A percentile compares a stretch with the other conserved stretches of the same genome.
phyloP scores from a whole-genome alignment of 2,329 filamentous ascomycete genomes.

The Penicillium sp. region DNA sequence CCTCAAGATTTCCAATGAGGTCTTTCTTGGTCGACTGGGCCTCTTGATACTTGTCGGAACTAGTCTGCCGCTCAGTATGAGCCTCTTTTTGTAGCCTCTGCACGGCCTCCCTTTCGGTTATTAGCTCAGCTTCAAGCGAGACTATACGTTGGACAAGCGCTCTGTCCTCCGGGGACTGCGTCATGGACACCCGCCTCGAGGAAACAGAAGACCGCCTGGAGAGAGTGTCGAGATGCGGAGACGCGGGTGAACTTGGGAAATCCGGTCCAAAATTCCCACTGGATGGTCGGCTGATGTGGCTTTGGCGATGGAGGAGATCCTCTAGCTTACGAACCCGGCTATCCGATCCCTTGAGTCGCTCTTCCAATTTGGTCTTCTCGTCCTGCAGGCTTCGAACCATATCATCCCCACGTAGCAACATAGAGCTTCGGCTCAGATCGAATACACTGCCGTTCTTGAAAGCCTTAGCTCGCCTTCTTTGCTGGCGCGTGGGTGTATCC shows the following conservation, averaged over 20 bases:
- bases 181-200: constrained; percentile 62
- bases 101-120: constrained; percentile 68
- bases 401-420: constrained; percentile 85
- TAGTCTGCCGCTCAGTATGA: constrained; percentile 57
- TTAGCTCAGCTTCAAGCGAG: constrained; percentile 75
- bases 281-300: constrained; percentile 55
- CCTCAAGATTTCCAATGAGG: constrained; percentile 91
- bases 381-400: constrained; percentile 74
- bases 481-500: constrained; percentile 78
- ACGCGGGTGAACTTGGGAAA: constrained; percentile 43
- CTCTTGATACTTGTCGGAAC: constrained; percentile 73
- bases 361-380: constrained; percentile 75
- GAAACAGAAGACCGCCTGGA: constrained; percentile 63
- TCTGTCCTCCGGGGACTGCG: constrained; percentile 61
- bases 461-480: constrained; percentile 81
- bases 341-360: constrained; percentile 76
- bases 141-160: constrained; percentile 62
- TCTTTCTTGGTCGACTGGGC: constrained; percentile 91
- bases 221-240: constrained; percentile 41
- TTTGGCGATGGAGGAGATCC: constrained; percentile 85
- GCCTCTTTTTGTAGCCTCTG: constrained; percentile 70
- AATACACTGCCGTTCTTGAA: constrained; percentile 97
- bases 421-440: constrained; percentile 84
- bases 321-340: constrained; percentile 89
- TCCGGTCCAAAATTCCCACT: constrained; percentile 52